Base-by-base conservation (phyloP, 176 grass and related monocot genomes). In the Oryza rufipogon region DNA sequence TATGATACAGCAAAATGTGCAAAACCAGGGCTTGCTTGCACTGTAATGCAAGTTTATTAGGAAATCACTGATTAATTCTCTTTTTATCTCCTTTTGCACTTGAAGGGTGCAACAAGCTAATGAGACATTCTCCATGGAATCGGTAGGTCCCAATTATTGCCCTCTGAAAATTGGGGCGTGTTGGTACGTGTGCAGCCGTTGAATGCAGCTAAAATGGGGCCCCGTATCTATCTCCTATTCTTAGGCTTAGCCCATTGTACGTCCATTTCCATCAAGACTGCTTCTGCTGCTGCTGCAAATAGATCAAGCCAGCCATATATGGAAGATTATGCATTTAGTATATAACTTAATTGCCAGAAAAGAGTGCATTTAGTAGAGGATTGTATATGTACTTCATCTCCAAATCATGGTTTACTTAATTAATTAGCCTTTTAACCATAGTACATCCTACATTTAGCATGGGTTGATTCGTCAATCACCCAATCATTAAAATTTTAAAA, bases 131-230 rank as follows among this genome's bases (percentile, higher is more conserved):
- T 64, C 23, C 9, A 63, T 23, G n/a, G 19, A 63, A 63, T 13
- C 11, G 36, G 26, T 61, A 46, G 67, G 65, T 33, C 23, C 51
- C 63, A 39, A 49, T 80, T 42, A 52, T 83, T 79, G 69, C 39
- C 9, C 42, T 80, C 63, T 70, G 39, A 74, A 74, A 80, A n/a
- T 84, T 84, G 47, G 80, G 75, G 76, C 8, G 22, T 39, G 4
- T 81, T 76, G 87, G 87, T 74, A 80, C 47, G 76, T 60, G 72
- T 6, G 39, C 61, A 49, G 25, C 79, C 48, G 74, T 83, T 49
- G 32, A 86, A 42, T 83, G 49, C 70, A 20, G 20, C 80, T 72
- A 64, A 87, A 45, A 36, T 68, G 11, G 2, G 80, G 51, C 84
- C 70, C 73, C 33, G 16, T 73, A 34, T 75, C 81, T 74, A 8